phyloP scores from a whole-genome alignment of 2,329 filamentous ascomycete genomes.

The Aureobasidium sp. region DNA sequence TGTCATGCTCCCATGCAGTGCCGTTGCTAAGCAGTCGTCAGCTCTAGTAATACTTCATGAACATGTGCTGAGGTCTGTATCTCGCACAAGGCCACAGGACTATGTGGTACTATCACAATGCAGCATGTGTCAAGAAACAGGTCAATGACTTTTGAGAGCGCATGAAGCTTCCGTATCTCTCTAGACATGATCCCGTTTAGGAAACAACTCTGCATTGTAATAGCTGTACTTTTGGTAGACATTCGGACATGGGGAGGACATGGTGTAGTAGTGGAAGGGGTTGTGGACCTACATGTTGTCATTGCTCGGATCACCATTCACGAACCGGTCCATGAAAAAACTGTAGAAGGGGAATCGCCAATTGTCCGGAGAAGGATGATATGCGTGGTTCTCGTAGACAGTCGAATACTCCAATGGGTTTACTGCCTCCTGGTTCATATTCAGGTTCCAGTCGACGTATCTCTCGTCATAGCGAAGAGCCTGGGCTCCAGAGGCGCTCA shows the following conservation, averaged over 20 bases:
- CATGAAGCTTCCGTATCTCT: not conserved
- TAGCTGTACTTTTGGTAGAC: not conserved
- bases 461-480: slow-evolving; percentile 39
- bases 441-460: slow-evolving; percentile 52
- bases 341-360: slow-evolving; percentile 63
- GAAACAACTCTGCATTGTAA: not conserved
- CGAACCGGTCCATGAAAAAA: slow-evolving; percentile 56
- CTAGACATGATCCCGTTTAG: not conserved
- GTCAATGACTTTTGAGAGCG: not conserved
- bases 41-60: not conserved
- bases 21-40: slow-evolving; percentile 36
- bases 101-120: not conserved
- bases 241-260: not conserved
- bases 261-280: too few species aligned
- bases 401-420: slow-evolving; percentile 53
- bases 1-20: slow-evolving; percentile 55
- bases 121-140: not conserved
- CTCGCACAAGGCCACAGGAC: not conserved
- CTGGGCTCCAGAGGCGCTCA: not conserved
- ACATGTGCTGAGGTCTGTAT: not conserved
- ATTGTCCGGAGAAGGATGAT: slow-evolving; percentile 49
- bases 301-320: slow-evolving; percentile 58
- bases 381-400: slow-evolving; percentile 48
- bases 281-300: slow-evolving; percentile 42
- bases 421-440: slow-evolving; percentile 50